Evolutionary conservation across 2,329 filamentous ascomycete species (phyloP), one percentile per base, ranked within the genome.

Genomic region (Hortaea sp.): DNA sequence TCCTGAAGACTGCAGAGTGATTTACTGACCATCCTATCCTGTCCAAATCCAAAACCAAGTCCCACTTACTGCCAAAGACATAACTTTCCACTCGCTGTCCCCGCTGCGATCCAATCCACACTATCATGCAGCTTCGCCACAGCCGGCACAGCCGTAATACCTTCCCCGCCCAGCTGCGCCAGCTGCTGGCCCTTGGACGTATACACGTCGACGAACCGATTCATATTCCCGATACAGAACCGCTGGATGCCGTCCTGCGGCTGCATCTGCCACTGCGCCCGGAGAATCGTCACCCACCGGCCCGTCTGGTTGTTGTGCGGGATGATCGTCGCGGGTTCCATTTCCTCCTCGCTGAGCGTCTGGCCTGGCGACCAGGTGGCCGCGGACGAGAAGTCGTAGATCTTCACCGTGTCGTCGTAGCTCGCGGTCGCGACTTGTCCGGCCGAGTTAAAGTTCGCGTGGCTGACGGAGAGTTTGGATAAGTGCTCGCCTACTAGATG

Each of bases 231-330:
- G 47, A 98, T 90, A 27, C 81, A 85, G 57, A 98, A 88, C 50
- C 90, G 88, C 52, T 94, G 83, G 5, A 94, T 80, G 6, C 82
- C 82, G 48, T 92, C 87, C 31, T 75, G 69, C 0, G 92, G 90
- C 40, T 78, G 75, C 30, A 78, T 72, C 64, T 98, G 92, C 92
- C 92, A 98, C 57, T 95, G 88, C 63, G 92, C 76, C 75, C 94
- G 62, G 74, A 84, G 69, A 57, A 82, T 95, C 0, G 88, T 94
- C 0, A 95, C 88, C 88, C 88, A 95, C 46, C 89, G 76, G 0
- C 90, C 92, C 0, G 89, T 97, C 68, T 98, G 92, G 60, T 95
- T 95, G 61, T 98, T 98, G 60, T 98, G 92, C 7, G 74, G 74
- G 1, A 97, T 77, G 1, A 78, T 70, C 0, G 81, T 75, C 0